These are phyloP conservation scores for Amylostereum chailletii DNA, from an alignment of 1,284 basidiomycete genomes.

Conservation along the genomic window DNA sequence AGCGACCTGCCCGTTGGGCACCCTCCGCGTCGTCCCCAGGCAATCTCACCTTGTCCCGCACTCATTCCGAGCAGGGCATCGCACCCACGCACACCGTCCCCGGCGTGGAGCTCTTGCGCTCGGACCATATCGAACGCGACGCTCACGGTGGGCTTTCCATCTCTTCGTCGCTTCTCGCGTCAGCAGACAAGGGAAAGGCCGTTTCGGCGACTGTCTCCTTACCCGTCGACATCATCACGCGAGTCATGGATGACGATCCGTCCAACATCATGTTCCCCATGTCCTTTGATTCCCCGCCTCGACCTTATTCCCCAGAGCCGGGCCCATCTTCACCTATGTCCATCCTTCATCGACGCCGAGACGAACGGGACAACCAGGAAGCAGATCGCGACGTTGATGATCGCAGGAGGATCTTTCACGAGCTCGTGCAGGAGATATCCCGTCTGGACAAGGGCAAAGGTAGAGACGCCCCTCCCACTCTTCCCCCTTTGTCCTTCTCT, in stretches of 20 bases:
- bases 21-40: background rate
- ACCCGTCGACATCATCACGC: constrained; percentile 34
- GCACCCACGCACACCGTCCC: background rate
- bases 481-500: constrained; percentile 56
- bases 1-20: background rate
- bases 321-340: constrained; percentile 6
- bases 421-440: constrained; percentile 13
- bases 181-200: constrained; percentile 37
- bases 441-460: constrained; percentile 40
- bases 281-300: constrained; percentile 17
- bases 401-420: constrained; percentile 5
- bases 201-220: constrained; percentile 23
- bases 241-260: constrained; percentile 16
- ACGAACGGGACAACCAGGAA: background rate
- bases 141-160: background rate
- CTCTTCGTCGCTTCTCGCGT: background rate
- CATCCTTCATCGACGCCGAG: constrained; percentile 1
- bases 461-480: constrained; percentile 47
- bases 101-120: background rate
- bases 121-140: no score
- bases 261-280: constrained; percentile 31
- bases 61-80: background rate
- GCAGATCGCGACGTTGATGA: constrained; percentile 5
- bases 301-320: constrained; percentile 2
- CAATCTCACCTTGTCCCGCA: background rate